Percentiles rank a stretch among this genome's conserved stretches.
Conservation (phyloP, 495 filamentous ascomycete genomes). For the Cudoniella acicularis region DNA sequence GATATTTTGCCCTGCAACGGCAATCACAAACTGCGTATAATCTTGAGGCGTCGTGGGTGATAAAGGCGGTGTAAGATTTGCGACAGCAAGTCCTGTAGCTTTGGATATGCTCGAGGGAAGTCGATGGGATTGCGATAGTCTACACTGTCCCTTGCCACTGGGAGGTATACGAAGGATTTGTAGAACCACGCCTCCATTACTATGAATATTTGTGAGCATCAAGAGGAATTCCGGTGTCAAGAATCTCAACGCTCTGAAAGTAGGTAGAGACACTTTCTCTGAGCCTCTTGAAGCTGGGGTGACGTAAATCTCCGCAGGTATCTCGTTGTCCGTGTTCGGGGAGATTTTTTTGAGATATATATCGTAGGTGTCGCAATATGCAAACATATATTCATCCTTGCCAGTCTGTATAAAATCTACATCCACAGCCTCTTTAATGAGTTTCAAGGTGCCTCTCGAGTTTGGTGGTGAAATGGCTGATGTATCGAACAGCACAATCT, state of each 20-base stretch:
- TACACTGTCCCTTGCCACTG: conserved; percentile 33
- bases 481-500: conserved; percentile 80
- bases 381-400: conserved; percentile 60
- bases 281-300: conserved; percentile 49
- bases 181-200: conserved; percentile 44
- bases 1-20: conserved; percentile 77
- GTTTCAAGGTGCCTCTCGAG: conserved; percentile 62
- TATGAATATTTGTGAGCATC: conserved; percentile 50
- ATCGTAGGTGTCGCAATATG: conserved; percentile 77
- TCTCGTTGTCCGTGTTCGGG: conserved; percentile 42
- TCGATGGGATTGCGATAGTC: conserved; percentile 36
- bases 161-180: conserved; percentile 46
- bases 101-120: conserved; percentile 35
- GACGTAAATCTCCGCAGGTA: conserved; percentile 57
- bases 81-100: conserved; percentile 71
- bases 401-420: conserved; percentile 65
- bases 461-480: conserved; percentile 54
- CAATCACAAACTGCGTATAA: conserved; percentile 72
- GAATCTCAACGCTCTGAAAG: conserved; percentile 70
- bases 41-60: conserved; percentile 40
- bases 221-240: conserved; percentile 73
- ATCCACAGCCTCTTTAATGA: conserved; percentile 73
- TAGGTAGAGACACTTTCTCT: conserved; percentile 44
- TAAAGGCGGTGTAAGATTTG: conserved; percentile 52
- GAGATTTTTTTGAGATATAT: conserved; percentile 55